phyloP scores from a whole-genome alignment of 208 protist species.

The Leishmania gerbilli region DNA sequence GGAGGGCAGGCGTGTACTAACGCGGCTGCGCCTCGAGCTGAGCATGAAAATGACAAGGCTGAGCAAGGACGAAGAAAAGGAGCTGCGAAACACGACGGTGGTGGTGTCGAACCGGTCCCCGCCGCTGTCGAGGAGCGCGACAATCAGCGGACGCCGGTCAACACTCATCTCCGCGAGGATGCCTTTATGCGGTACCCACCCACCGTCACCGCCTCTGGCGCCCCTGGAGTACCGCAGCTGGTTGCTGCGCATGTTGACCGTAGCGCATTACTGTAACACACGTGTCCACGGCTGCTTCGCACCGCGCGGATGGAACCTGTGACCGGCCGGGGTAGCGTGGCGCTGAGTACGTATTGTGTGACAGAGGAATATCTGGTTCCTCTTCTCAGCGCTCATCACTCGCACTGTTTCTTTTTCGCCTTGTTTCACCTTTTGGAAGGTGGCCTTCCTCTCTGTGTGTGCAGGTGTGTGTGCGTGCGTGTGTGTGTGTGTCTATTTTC shows the following conservation, averaged over 20 bases:
- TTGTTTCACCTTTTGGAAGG: background rate
- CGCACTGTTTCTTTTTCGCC: too few species aligned
- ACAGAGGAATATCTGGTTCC: too few species aligned
- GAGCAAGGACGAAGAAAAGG: slow-evolving; percentile 9
- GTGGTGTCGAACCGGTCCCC: slow-evolving; percentile 7
- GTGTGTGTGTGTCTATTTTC: background rate
- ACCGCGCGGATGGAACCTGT: background rate
- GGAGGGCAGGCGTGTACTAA: background rate
- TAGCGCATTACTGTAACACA: background rate
- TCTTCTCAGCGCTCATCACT: too few species aligned
- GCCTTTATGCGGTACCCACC: slow-evolving; percentile 19
- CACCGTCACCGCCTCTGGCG: background rate
- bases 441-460: background rate
- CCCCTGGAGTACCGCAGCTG: slow-evolving; percentile 8
- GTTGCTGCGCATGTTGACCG: background rate
- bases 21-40: background rate
- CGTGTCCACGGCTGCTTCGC: background rate
- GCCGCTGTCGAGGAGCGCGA: background rate
- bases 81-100: slow-evolving; percentile 20
- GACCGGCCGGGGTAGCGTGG: too few species aligned
- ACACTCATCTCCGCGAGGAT: slow-evolving; percentile 24
- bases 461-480: background rate
- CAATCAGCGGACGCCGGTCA: slow-evolving; percentile 12
- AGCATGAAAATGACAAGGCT: slow-evolving; percentile 4
- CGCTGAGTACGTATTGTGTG: too few species aligned